phyloP scores from a whole-genome alignment of 257 asterid species.

The Solanum commersonii region DNA sequence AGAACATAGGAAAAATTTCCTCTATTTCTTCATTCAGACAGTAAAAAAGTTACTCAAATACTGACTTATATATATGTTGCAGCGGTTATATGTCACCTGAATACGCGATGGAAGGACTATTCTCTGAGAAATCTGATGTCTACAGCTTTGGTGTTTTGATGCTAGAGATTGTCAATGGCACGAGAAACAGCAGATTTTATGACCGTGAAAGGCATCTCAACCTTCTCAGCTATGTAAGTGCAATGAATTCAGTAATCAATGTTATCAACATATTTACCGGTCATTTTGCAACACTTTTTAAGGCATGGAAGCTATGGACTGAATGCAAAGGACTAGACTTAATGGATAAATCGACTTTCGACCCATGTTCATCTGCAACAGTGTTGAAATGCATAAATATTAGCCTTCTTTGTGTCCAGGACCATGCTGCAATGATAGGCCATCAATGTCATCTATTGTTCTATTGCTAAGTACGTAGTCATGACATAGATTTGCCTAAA shows the following conservation, averaged over 20 bases:
- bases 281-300: not conserved
- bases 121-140: no score
- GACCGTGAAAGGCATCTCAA: not conserved
- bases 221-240: not conserved
- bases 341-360: slow-evolving; percentile 24
- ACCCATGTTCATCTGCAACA: slow-evolving; percentile 1
- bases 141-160: no score
- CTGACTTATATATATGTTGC: not conserved
- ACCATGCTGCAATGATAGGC: slow-evolving; percentile 37
- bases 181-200: no score
- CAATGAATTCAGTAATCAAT: no score
- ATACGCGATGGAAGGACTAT: no score
- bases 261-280: not conserved
- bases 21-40: no score
- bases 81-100: no score
- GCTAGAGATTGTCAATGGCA: no score
- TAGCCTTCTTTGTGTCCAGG: slow-evolving; percentile 54
- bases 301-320: slow-evolving; percentile 66
- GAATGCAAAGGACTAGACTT: slow-evolving; percentile 26
- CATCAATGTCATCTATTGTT: slow-evolving; percentile 34
- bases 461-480: not conserved
- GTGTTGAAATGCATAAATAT: slow-evolving; percentile 44
- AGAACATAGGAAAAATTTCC: no score
- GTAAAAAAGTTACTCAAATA: not conserved
- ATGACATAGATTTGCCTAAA: no score